These are phyloP conservation scores for Glaciozyma martinii DNA, from an alignment of 768 basidiomycete genomes.

Conservation along the genomic window DNA sequence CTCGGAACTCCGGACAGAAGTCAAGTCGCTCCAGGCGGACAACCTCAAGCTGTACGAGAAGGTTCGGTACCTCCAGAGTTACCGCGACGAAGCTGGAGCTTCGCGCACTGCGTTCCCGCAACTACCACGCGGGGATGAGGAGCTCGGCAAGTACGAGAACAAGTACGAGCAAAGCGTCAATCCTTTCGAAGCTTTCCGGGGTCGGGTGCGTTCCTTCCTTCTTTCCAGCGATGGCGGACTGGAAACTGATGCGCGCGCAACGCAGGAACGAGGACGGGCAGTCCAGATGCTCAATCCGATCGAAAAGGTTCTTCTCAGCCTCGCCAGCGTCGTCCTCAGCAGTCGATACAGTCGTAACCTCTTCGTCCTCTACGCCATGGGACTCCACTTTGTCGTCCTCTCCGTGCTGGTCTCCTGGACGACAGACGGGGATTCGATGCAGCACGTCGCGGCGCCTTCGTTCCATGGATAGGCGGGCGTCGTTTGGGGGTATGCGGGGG, in stretches of 20 bases:
- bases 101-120: constrained; percentile 12
- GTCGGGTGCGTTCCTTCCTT: constrained; percentile 56
- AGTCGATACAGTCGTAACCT: constrained; percentile 81
- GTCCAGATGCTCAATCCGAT: constrained; percentile 84
- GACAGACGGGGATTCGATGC: background rate
- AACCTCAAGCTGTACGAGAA: constrained; percentile 98
- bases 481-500: no score
- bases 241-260: constrained; percentile 37
- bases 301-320: constrained; percentile 72
- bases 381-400: constrained; percentile 69
- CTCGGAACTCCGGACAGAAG: constrained; percentile 83
- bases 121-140: constrained; percentile 46
- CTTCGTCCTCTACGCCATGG: constrained; percentile 78
- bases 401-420: constrained; percentile 18
- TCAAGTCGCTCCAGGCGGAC: constrained; percentile 83
- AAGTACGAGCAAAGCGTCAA: constrained; percentile 97
- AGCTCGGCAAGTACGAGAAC: constrained; percentile 78
- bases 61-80: constrained; percentile 96
- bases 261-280: constrained; percentile 86
- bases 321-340: constrained; percentile 77
- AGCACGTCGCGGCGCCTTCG: background rate
- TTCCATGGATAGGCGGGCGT: no score
- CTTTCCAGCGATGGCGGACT: background rate
- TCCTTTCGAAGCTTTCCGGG: constrained; percentile 94
- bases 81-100: constrained; percentile 58